Evolutionary conservation across 1,284 basidiomycete genomes (phyloP), one percentile per base, ranked within the genome.

Genomic region (Volvariella volvacea): DNA sequence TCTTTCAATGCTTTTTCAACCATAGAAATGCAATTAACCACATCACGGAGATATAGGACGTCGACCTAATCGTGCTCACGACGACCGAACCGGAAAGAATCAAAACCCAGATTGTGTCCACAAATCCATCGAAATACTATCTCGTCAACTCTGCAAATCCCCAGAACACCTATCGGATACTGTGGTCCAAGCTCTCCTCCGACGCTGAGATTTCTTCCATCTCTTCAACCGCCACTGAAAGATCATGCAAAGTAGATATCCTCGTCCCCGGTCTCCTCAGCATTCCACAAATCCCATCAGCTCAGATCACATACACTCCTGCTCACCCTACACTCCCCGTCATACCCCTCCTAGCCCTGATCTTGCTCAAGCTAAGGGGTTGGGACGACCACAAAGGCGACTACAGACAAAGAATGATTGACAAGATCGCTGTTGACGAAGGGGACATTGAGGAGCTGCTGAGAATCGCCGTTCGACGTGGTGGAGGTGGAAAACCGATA

Each of bases 191-290:
- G 39, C n/a, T 36, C 19, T 20, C 34, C 19, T 20, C 34, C 34
- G n/a, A 16, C 34, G 34, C 4, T 36, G 6, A 6, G n/a, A 36
- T 7, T 20, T 15, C 25, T 6, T 6, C 25, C 34, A 6, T n/a
- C n/a, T n/a, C n/a, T n/a, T n/a, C n/a, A n/a, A n/a, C n/a, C n/a
- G n/a, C n/a, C n/a, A n/a, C n/a, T n/a, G n/a, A n/a, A n/a, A n/a
- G 19, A 36, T 15, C 14, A 21, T 73, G 74, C 56, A 78, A 78
- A 56, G 70, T 79, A 39, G 75, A 78, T 52, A 61, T 80, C 43
- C 67, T 78, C 32, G 43, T 66, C 19, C 73, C 75, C 0, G 70
- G 71, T 0, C 53, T 62, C 7, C 57, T 77, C 46, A 63, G 67
- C 51, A 68, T 76, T 43, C 72, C 71, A 3, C 21, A 49, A 7